Evolutionary conservation across 1,139 yeast genomes (phyloP).

Genomic region (Yamadazyma taylorii): DNA sequence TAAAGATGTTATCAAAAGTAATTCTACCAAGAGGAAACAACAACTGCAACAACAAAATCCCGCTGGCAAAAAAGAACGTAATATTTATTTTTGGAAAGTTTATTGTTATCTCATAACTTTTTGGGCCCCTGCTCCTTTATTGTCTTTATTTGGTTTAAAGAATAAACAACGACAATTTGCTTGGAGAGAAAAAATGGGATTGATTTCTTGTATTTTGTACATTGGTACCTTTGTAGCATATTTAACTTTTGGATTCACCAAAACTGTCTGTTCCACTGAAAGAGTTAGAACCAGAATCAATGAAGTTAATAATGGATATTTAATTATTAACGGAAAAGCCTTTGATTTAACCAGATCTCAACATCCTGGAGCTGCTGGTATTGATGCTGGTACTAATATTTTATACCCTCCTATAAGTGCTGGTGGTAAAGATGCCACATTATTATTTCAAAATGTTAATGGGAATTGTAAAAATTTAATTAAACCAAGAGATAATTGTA

Average conservation of each 20-base stretch:
- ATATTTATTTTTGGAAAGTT: conserved; percentile 70
- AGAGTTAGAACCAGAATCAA: conserved; percentile 55
- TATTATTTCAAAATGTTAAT: conserved; percentile 91
- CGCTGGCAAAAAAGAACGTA: conserved; percentile 19
- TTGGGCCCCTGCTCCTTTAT: conserved; percentile 85
- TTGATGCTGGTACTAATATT: conserved; percentile 63
- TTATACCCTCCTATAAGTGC: conserved; percentile 84
- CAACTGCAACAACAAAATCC: conserved; percentile 11
- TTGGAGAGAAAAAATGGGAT: conserved; percentile 94
- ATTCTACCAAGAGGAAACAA: conserved; percentile 11
- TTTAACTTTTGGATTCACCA: conserved; percentile 89
- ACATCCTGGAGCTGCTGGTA: conserved; percentile 83
- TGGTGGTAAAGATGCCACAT: conserved; percentile 87
- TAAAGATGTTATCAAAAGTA: conserved; percentile 25
- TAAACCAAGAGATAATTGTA: conserved; percentile 65
- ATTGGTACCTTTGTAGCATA: conserved; percentile 81
- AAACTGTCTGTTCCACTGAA: conserved; percentile 69
- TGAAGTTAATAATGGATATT: conserved; percentile 57
- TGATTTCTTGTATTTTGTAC: conserved; percentile 70
- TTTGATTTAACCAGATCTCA: conserved; percentile 67
- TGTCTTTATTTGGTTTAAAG: conserved; percentile 73
- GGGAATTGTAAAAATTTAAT: conserved; percentile 87
- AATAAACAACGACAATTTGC: conserved; percentile 86
- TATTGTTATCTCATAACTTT: conserved; percentile 81
- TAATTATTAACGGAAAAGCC: conserved; percentile 81